Percentiles rank a stretch among this genome's conserved stretches.
Conservation (phyloP, 2,329 filamentous ascomycete species). For the Fusarium falciforme region DNA sequence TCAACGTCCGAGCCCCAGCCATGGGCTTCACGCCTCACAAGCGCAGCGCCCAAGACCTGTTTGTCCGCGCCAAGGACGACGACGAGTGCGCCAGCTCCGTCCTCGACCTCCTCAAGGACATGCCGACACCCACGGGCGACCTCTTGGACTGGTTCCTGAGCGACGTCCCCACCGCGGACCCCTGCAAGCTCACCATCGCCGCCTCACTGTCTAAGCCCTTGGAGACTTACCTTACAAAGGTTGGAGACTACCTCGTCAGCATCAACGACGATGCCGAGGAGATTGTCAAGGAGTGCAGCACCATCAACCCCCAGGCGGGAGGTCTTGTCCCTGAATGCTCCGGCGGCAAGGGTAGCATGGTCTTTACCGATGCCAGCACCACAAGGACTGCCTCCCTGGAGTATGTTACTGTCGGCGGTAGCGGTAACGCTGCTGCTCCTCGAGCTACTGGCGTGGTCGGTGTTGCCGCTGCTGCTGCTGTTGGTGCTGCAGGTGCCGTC, state of each 20-base stretch:
- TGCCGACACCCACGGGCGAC: not conserved
- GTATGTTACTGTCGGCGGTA: constrained; percentile 3
- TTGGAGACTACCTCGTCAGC: constrained; percentile 8
- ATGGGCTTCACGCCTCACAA: constrained; percentile 22
- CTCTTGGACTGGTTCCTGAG: not conserved
- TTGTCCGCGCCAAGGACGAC: not conserved
- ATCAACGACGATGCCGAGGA: not conserved
- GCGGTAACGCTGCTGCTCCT: constrained; percentile 2
- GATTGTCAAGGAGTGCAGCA: constrained; percentile 11
- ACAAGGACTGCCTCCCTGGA: constrained; percentile 18
- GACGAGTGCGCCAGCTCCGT: not conserved
- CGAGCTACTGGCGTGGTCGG: constrained; percentile 1
- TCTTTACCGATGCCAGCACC: constrained; percentile 22
- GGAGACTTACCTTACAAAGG: constrained; percentile 21
- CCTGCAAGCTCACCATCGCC: constrained; percentile 20
- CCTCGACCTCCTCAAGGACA: not conserved
- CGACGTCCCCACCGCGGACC: not conserved
- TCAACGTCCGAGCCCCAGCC: constrained; percentile 19
- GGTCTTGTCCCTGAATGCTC: not conserved
- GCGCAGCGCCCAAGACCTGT: constrained; percentile 9
- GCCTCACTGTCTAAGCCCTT: constrained; percentile 17
- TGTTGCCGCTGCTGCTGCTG: constrained; percentile 10
- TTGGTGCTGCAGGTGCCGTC: constrained; percentile 11
- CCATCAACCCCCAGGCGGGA: not conserved
- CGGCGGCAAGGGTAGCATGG: not conserved